These are phyloP conservation scores for Didymella arachidicola DNA, from an alignment of 2,329 filamentous ascomycete species.

Conservation along the genomic window DNA sequence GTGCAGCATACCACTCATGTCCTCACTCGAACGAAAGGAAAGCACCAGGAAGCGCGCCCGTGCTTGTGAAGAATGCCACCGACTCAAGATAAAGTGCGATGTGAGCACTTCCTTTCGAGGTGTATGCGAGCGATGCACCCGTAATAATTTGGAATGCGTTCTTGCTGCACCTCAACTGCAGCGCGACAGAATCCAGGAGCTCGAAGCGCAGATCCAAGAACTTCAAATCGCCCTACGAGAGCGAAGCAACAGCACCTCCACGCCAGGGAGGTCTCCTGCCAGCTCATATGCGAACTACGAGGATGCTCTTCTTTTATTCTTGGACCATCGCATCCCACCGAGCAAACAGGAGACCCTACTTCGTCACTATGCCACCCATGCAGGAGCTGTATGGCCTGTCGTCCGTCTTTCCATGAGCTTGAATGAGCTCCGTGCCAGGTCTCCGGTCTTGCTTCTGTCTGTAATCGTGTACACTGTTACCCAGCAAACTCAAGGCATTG, in stretches of 20 bases:
- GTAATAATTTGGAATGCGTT: slow-evolving; percentile 33
- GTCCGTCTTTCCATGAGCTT: slow-evolving; percentile 22
- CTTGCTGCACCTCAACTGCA: slow-evolving; percentile 39
- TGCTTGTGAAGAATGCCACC: slow-evolving; percentile 42
- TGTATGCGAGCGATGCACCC: slow-evolving; percentile 36
- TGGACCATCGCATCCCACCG: slow-evolving; percentile 32
- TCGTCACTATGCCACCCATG: slow-evolving; percentile 24
- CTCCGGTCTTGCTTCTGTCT: slow-evolving; percentile 34
- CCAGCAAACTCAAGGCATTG: slow-evolving; percentile 31
- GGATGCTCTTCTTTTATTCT: slow-evolving; percentile 28
- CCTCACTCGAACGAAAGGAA: slow-evolving; percentile 1
- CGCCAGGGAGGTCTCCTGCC: slow-evolving; percentile 28
- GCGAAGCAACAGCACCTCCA: slow-evolving; percentile 26
- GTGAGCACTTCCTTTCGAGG: slow-evolving; percentile 26
- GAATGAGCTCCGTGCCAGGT: slow-evolving; percentile 31
- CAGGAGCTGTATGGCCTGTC: slow-evolving; percentile 33
- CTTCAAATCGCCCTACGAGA: slow-evolving; percentile 29
- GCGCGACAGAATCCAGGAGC: slow-evolving; percentile 38
- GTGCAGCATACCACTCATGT: not conserved
- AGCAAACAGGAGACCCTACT: slow-evolving; percentile 34
- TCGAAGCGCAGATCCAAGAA: slow-evolving; percentile 36
- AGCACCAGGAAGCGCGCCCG: slow-evolving; percentile 37
- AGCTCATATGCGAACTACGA: slow-evolving; percentile 26
- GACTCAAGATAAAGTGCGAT: slow-evolving; percentile 43
- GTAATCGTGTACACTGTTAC: slow-evolving; percentile 31